Conservation (phyloP, 2,329 filamentous ascomycete genomes). For the Ilyonectria destructans region DNA sequence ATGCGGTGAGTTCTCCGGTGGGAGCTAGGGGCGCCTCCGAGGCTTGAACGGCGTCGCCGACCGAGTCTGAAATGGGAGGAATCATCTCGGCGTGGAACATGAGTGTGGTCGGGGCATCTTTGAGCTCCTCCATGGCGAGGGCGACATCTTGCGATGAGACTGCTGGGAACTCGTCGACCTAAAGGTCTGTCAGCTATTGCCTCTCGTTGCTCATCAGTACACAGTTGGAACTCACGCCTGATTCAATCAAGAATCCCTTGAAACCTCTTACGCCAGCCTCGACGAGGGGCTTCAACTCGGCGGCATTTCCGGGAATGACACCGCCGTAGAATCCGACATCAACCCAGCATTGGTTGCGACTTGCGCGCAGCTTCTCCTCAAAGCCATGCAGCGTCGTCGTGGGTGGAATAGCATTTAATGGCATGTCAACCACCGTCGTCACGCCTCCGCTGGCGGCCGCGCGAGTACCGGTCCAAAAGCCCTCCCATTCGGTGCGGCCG, state of each 20-base stretch:
- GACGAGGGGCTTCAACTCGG: conserved; percentile 85
- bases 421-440: conserved; percentile 98
- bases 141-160: conserved; percentile 86
- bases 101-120: conserved; percentile 87
- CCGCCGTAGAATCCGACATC: conserved; percentile 99
- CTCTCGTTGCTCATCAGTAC: neutral
- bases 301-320: conserved; percentile 89
- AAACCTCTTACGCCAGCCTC: conserved; percentile 92
- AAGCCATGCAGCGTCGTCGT: conserved; percentile 91
- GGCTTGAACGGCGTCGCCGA: conserved; percentile 82
- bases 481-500: conserved; percentile 97
- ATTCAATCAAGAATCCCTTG: conserved; percentile 98
- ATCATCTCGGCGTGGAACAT: conserved; percentile 99
- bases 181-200: conserved; percentile 36
- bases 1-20: conserved; percentile 81
- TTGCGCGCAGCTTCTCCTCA: conserved; percentile 88
- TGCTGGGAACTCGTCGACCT: conserved; percentile 97
- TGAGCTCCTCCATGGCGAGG: conserved; percentile 85
- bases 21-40: conserved; percentile 81
- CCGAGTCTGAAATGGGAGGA: conserved; percentile 85
- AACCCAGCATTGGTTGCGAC: conserved; percentile 93
- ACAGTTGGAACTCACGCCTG: conserved; percentile 78
- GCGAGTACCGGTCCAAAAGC: conserved; percentile 94
- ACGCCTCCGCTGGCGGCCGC: conserved; percentile 96
- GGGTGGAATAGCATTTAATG: conserved; percentile 95